Evolutionary conservation across 371 early-diverging fungal genomes (phyloP).

Genomic region (Apophysomyces elegans): DNA sequence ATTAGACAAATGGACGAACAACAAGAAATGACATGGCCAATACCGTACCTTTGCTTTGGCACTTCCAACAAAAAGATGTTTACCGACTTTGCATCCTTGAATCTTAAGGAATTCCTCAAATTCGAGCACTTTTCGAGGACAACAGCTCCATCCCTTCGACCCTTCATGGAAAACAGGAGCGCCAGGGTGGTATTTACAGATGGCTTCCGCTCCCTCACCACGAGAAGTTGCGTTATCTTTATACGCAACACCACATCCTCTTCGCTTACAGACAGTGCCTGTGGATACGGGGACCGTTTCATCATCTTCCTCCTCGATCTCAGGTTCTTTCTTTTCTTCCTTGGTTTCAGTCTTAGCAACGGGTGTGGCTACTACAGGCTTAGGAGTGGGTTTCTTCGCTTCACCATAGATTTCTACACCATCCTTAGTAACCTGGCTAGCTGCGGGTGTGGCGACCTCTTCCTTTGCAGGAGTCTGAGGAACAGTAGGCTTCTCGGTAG

Average conservation of each 20-base stretch:
- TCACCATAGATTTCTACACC: constrained; percentile 49
- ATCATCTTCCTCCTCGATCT: constrained; percentile 77
- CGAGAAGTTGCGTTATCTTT: constrained; percentile 69
- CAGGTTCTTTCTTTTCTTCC: constrained; percentile 25
- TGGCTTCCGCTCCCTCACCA: constrained; percentile 53
- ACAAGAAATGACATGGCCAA: constrained; percentile 6
- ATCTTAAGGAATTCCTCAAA: constrained; percentile 97
- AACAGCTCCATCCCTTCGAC: constrained; percentile 91
- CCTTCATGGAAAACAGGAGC: constrained; percentile 93
- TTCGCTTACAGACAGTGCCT: constrained; percentile 87
- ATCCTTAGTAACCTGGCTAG: constrained; percentile 35
- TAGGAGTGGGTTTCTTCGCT: constrained; percentile 7
- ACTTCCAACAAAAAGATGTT: constrained; percentile 82
- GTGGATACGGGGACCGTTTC: constrained; percentile 65
- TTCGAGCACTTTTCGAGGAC: constrained; percentile 88
- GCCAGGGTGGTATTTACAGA: constrained; percentile 89
- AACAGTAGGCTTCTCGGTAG: constrained; percentile 54
- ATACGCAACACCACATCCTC: constrained; percentile 77
- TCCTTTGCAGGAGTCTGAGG: constrained; percentile 23
- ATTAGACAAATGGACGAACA: background rate
- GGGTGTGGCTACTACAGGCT: constrained; percentile 5
- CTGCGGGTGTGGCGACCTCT: constrained; percentile 23
- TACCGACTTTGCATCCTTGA: constrained; percentile 83
- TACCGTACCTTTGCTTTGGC: constrained; percentile 27
- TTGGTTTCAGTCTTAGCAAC: constrained; percentile 12